phyloP scores from a whole-genome alignment of 768 basidiomycete genomes.

The Megacollybia marginata region DNA sequence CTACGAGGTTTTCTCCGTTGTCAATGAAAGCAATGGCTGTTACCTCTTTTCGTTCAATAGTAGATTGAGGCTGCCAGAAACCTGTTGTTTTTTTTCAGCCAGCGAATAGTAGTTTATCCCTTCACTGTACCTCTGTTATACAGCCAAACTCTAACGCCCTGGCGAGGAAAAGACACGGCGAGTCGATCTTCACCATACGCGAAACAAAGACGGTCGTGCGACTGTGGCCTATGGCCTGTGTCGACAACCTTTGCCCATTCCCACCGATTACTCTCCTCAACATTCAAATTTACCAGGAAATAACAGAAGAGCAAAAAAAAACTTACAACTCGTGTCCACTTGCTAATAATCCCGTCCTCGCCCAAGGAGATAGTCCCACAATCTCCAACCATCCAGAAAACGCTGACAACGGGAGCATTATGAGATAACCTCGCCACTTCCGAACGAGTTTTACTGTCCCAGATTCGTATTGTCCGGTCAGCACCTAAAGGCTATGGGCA shows the following conservation, averaged over 20 bases:
- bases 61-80: constrained; percentile 57
- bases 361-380: constrained; percentile 49
- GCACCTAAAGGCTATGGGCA: constrained; percentile 26
- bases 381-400: constrained; percentile 56
- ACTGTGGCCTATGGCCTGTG: constrained; percentile 25
- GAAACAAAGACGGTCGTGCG: constrained; percentile 39
- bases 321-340: constrained; percentile 52
- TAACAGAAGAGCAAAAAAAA: neutral
- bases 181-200: constrained; percentile 51
- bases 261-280: constrained; percentile 41
- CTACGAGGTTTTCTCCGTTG: constrained; percentile 55
- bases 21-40: constrained; percentile 58
- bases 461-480: constrained; percentile 58
- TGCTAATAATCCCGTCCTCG: constrained; percentile 49
- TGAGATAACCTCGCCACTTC: constrained; percentile 56
- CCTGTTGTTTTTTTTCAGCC: constrained; percentile 30
- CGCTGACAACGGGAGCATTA: constrained; percentile 37
- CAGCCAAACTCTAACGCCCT: constrained; percentile 60
- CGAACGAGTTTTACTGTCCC: constrained; percentile 36
- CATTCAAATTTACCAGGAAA: neutral
- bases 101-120: neutral
- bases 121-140: constrained; percentile 41
- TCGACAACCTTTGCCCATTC: constrained; percentile 49
- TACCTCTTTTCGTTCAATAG: constrained; percentile 58
- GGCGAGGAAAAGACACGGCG: constrained; percentile 52